These are phyloP conservation scores for Huntiella omanensis DNA, from an alignment of 2,329 filamentous ascomycete species.

Conservation along the genomic window DNA sequence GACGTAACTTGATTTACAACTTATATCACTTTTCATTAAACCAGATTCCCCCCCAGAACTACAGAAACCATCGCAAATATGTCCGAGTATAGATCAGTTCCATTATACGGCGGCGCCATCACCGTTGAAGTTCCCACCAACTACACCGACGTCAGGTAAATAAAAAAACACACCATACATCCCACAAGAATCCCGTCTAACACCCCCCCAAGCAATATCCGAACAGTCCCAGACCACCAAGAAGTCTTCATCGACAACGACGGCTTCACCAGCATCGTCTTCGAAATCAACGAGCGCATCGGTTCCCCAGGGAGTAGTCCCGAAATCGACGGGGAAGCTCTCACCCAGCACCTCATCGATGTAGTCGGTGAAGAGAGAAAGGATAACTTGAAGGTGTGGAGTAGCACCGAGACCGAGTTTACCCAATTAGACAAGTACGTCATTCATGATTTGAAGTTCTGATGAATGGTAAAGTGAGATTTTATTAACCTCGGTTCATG, in stretches of 20 bases:
- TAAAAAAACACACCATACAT: constrained; percentile 4
- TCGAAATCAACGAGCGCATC: constrained; percentile 78
- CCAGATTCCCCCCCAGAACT: no score
- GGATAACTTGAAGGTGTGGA: constrained; percentile 47
- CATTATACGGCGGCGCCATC: constrained; percentile 57
- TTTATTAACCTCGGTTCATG: background rate
- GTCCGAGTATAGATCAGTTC: constrained; percentile 29
- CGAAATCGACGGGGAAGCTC: constrained; percentile 49
- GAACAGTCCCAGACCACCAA: constrained; percentile 70
- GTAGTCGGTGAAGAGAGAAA: constrained; percentile 41
- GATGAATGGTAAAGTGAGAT: background rate
- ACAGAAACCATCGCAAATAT: background rate
- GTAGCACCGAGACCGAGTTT: constrained; percentile 41
- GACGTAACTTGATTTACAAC: no score
- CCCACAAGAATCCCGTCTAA: background rate
- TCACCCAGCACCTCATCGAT: constrained; percentile 50
- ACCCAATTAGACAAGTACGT: constrained; percentile 27
- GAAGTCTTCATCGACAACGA: constrained; percentile 76
- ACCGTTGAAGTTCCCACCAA: constrained; percentile 45
- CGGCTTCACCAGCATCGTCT: constrained; percentile 71
- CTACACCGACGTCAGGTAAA: constrained; percentile 57
- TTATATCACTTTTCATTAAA: no score
- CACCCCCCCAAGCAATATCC: constrained; percentile 35
- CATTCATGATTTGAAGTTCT: background rate
- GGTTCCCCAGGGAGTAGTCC: constrained; percentile 32